phyloP scores from a whole-genome alignment of 306 rosid genomes.

The Begonia loranthoides region DNA sequence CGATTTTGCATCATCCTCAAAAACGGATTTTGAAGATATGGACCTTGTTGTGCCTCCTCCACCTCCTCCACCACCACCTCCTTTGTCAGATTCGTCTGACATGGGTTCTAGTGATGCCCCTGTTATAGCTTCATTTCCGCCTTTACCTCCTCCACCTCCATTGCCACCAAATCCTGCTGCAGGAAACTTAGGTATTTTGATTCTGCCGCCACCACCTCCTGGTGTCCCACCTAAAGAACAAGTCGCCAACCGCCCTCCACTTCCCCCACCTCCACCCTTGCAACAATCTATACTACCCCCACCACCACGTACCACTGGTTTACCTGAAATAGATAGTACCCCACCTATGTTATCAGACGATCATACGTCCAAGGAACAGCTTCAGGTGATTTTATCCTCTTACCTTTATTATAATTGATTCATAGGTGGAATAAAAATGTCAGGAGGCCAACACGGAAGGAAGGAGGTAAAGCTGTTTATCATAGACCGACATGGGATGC shows the following conservation, averaged over 20 bases:
- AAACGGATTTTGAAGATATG: constrained; percentile 48
- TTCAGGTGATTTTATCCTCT: constrained; percentile 38
- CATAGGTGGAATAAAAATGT: too few relatives aligned
- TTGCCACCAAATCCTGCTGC: constrained; percentile 73
- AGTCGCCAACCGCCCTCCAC: constrained; percentile 34
- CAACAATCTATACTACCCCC: constrained; percentile 53
- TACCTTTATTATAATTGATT: neutral
- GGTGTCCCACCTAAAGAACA: constrained; percentile 81
- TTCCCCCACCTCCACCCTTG: constrained; percentile 62
- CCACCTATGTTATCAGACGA: constrained; percentile 43
- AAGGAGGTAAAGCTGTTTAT: too few relatives aligned
- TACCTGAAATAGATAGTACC: constrained; percentile 39
- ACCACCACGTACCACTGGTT: constrained; percentile 50
- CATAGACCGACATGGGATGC: too few relatives aligned
- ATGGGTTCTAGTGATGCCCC: constrained; percentile 43
- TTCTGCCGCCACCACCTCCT: constrained; percentile 98
- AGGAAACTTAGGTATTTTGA: constrained; percentile 35
- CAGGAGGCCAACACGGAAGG: too few relatives aligned
- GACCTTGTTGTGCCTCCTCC: constrained; percentile 47
- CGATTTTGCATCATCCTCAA: constrained; percentile 56
- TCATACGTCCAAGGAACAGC: constrained; percentile 35
- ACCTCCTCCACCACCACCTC: constrained; percentile 51
- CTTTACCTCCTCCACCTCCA: constrained; percentile 97
- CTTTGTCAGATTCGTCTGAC: constrained; percentile 38
- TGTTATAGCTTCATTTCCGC: constrained; percentile 55